Conservation (phyloP, 257 asterid genomes). For the Cruciata laevipes region DNA sequence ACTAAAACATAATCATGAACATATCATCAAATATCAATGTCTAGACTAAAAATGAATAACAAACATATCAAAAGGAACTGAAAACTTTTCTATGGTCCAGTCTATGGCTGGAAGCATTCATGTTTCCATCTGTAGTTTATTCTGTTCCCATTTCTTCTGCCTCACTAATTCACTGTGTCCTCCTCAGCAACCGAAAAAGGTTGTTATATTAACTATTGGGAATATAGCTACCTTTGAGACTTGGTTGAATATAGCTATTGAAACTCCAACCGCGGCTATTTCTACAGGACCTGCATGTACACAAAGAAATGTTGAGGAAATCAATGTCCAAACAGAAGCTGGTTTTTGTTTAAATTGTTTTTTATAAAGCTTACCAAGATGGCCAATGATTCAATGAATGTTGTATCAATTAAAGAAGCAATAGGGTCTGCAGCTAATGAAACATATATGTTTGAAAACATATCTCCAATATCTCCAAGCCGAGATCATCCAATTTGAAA, state of each 20-base stretch:
- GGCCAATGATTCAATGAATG: slow-evolving; percentile 85
- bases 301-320: not conserved
- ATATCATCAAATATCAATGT: too few species aligned
- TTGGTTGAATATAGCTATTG: slow-evolving; percentile 83
- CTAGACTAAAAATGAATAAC: too few species aligned
- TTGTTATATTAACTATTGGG: slow-evolving; percentile 91
- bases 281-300: slow-evolving; percentile 58
- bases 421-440: slow-evolving; percentile 96
- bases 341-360: not conserved
- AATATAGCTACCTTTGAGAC: slow-evolving; percentile 80
- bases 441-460: slow-evolving; percentile 79
- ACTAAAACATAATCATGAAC: too few species aligned
- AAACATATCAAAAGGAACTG: too few species aligned
- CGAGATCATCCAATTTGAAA: slow-evolving; percentile 66
- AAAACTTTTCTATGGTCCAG: too few species aligned
- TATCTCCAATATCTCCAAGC: slow-evolving; percentile 56
- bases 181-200: slow-evolving; percentile 96
- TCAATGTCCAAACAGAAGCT: not conserved
- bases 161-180: slow-evolving; percentile 43
- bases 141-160: slow-evolving; percentile 9
- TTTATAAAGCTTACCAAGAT: slow-evolving; percentile 38
- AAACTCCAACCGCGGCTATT: slow-evolving; percentile 84
- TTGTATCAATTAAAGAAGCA: slow-evolving; percentile 81
- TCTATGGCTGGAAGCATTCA: slow-evolving; percentile 15
- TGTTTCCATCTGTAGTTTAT: slow-evolving; percentile 13